These are phyloP conservation scores for Cryphonectria radicalis DNA, from an alignment of 2,329 filamentous ascomycete genomes.

Conservation along the genomic window DNA sequence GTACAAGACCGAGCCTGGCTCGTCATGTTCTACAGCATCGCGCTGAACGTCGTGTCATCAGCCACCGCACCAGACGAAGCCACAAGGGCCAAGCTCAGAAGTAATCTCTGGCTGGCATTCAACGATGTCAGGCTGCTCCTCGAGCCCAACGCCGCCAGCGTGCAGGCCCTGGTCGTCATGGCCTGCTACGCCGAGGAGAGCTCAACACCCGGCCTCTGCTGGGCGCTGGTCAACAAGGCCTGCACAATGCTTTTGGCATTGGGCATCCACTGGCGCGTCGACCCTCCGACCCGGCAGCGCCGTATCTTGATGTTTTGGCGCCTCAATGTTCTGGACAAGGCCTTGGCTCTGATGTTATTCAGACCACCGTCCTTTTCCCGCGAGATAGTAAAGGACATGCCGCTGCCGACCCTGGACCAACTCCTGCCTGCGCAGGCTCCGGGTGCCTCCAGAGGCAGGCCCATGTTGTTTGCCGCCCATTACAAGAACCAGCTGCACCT, in stretches of 20 bases:
- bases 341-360: conserved; percentile 10
- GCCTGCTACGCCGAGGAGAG: conserved; percentile 13
- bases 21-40: conserved; percentile 21
- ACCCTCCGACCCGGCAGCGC: conserved; percentile 1
- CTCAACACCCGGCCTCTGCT: conserved; percentile 13
- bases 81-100: neutral
- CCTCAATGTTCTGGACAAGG: conserved; percentile 20
- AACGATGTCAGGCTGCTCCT: conserved; percentile 14
- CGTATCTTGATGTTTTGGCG: conserved; percentile 20
- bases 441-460: neutral
- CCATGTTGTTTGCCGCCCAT: conserved; percentile 4
- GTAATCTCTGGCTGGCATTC: conserved; percentile 20
- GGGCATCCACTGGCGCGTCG: conserved; percentile 17
- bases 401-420: conserved; percentile 8
- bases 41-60: conserved; percentile 1
- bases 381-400: conserved; percentile 2
- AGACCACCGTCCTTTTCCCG: conserved; percentile 10
- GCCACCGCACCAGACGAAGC: neutral
- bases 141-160: conserved; percentile 9
- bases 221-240: conserved; percentile 17
- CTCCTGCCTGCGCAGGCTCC: conserved; percentile 5
- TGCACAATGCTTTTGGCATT: conserved; percentile 13
- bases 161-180: conserved; percentile 18
- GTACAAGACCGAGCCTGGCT: conserved; percentile 18
- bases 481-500: conserved; percentile 15